Evolutionary conservation across 2,329 filamentous ascomycete species (phyloP).

Genomic region (Coniella vitis): DNA sequence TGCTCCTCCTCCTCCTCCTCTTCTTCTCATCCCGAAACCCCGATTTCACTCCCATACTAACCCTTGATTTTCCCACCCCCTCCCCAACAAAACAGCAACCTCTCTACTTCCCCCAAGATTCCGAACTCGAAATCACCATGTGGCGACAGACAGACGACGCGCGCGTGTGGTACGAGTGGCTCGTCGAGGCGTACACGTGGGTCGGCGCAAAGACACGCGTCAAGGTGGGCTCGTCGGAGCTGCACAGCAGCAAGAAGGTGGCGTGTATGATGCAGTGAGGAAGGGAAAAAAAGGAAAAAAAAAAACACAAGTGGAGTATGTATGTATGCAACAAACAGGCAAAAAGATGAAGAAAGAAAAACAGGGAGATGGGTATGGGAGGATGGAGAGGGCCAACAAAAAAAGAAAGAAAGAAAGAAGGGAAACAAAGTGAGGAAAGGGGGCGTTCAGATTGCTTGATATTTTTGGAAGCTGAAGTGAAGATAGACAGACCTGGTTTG

Average conservation of each 20-base stretch:
- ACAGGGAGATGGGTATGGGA: too few species aligned
- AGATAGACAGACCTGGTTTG: too few species aligned
- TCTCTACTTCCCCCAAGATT: slow-evolving; percentile 75
- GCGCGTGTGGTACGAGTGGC: slow-evolving; percentile 98
- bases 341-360: too few species aligned
- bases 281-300: too few species aligned
- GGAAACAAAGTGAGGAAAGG: too few species aligned
- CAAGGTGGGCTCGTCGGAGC: slow-evolving; percentile 58
- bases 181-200: slow-evolving; percentile 76
- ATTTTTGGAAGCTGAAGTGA: too few species aligned
- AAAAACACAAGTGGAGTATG: not conserved
- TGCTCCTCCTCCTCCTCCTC: too few species aligned
- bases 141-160: slow-evolving; percentile 93
- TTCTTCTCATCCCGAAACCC: too few species aligned
- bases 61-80: too few species aligned
- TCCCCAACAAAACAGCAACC: slow-evolving; percentile 74
- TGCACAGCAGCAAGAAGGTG: slow-evolving; percentile 63
- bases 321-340: not conserved
- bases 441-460: not conserved
- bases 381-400: too few species aligned
- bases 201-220: slow-evolving; percentile 53
- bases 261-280: slow-evolving; percentile 60
- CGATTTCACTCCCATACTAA: too few species aligned
- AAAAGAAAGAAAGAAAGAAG: too few species aligned
- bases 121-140: slow-evolving; percentile 86